Evolutionary conservation across 1,284 basidiomycete genomes (phyloP), one percentile per base, ranked within the genome.

Genomic region (Clitocybe nebularis): DNA sequence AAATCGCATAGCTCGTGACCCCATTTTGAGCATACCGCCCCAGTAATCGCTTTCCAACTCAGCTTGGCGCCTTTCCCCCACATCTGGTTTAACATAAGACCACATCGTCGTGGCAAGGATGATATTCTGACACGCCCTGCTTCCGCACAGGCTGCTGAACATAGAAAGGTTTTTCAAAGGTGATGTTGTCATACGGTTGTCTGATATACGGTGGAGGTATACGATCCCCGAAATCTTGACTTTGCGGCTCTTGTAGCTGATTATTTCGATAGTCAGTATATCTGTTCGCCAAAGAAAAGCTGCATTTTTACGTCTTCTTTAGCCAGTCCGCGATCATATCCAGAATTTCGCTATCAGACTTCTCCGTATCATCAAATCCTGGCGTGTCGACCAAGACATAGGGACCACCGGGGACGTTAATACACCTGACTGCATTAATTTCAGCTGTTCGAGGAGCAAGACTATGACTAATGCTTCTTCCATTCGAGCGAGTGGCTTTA

Each of bases 311-410:
- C 46, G 38, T 39, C 14, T 37, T 41, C 33, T 39, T 29, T 26
- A 48, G 37, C 46, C 46, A 48, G 13, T 41, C 30, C 13, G 38
- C 30, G 11, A 48, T 44, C 38, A 41, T 45, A 20, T 19, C 13
- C 38, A 48, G 33, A n/a, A 45, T 26, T 30, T 45, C 39, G 8
- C 36, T 37, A 30, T 48, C 46, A 10, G 43, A 45, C 22, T 38
- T 41, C 11, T 34, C 37, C 11, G 43, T 44, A 32, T 48, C 46
- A 17, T 48, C 39, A 17, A 48, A 48, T 16, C 46, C 46, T n/a
- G 43, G 46, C 7, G 46, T 48, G 29, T 48, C 46, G 16, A 48
- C 46, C 16, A 48, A 23, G 11, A 48, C 46, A 24, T 41, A 26
- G 9, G 39, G 39, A n/a, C n/a, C n/a, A n/a, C n/a, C n/a, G 19